Conservation (phyloP, 352 stramenopile species). For the Phytophthora sansomeana region DNA sequence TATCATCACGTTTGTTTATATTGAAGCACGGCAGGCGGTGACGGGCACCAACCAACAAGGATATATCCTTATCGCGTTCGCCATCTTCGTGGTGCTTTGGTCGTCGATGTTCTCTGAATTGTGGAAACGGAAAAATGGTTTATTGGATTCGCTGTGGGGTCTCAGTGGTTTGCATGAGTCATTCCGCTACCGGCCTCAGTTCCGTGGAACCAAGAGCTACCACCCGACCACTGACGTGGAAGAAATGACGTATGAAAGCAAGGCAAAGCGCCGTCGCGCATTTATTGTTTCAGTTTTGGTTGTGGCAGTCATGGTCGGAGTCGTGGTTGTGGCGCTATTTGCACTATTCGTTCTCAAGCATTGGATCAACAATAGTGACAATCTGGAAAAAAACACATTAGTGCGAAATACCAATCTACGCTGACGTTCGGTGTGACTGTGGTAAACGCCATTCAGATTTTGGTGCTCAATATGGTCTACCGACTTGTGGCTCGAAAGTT, state of each 20-base stretch:
- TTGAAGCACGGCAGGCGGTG: conserved; percentile 53
- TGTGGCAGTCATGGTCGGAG: conserved; percentile 78
- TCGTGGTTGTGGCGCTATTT: conserved; percentile 72
- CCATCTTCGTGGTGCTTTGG: conserved; percentile 89
- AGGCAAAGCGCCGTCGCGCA: conserved; percentile 54
- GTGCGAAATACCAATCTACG: conserved; percentile 47
- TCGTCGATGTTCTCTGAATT: conserved; percentile 87
- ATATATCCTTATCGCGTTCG: conserved; percentile 82
- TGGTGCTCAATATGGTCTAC: conserved; percentile 94
- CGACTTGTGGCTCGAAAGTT: conserved; percentile 91
- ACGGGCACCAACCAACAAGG: conserved; percentile 59
- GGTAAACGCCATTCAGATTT: conserved; percentile 90
- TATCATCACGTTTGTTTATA: conserved; percentile 77
- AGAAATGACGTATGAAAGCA: conserved; percentile 78
- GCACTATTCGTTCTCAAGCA: conserved; percentile 84
- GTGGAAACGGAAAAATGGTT: conserved; percentile 90
- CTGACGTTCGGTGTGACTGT: conserved; percentile 63
- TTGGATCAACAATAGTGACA: conserved; percentile 63
- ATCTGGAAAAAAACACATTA: conserved; percentile 38
- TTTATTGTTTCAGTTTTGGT: conserved; percentile 69
- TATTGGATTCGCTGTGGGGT: conserved; percentile 88
- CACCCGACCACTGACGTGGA: conserved; percentile 72
- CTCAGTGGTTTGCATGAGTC: conserved; percentile 76
- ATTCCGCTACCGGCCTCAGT: conserved; percentile 86
- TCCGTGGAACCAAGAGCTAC: conserved; percentile 77